Evolutionary conservation across 1,284 basidiomycete genomes (phyloP), one percentile per base, ranked within the genome.

Genomic region (Anthracocystis setariae): DNA sequence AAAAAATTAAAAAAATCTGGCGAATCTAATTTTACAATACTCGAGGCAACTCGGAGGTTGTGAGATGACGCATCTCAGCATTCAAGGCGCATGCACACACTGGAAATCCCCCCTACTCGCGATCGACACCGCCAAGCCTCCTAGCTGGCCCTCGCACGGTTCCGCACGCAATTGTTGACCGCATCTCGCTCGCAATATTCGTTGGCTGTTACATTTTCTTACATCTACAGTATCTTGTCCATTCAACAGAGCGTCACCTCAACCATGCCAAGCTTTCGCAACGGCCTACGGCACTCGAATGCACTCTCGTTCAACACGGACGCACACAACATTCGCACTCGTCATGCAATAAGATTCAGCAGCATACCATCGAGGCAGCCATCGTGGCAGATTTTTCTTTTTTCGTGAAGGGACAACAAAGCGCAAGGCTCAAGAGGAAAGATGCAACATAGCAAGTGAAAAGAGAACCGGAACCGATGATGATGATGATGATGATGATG

Each of bases 331-430:
- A 20, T 25, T 39, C 42, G 21, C 42, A 43, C 42, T 45, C 43
- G 27, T 29, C 18, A 45, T 12, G 15, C 8, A 45, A 23, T n/a
- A 43, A 24, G 46, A 12, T 7, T 29, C 29, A 12, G 7, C 7
- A 49, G 56, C 48, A 44, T 37, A 24, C 56, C 56, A 50, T 58
- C 56, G 25, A 58, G 56, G 56, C 56, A 51, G 47, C 55, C 29
- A 23, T 45, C 25, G 15, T 23, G 9, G 13, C 3, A 46, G 18
- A 40, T 51, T 58, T 51, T 17, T 18, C 35, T 9, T 46, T 51
- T 58, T 51, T 17, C 24, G 42, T 9, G 9, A 25, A 27, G 15
- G 25, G 18, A 45, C 15, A 38, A 21, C 23, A 3, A 39, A 42
- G n/a, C 32, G 42, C 37, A 51, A 8, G 23, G 23, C 5, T 23